Evolutionary conservation across 305 asterid species (phyloP), one percentile per base, ranked within the genome.

Genomic region (Plantago coronopus): DNA sequence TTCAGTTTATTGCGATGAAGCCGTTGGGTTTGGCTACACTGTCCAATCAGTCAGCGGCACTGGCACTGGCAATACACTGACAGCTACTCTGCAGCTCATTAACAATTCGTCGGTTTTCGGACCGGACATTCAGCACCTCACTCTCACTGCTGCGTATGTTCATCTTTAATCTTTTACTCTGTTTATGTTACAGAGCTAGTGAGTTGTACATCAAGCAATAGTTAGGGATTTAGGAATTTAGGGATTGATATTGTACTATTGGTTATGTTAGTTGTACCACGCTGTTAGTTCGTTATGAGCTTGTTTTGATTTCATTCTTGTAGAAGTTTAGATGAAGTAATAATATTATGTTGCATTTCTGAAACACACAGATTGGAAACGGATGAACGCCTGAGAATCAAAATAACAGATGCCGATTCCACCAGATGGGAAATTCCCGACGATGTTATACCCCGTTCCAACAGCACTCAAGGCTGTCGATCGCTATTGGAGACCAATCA

Each of bases 401-500:
- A 78, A 37, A 72, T 91, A 23, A 83, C 89, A 0, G 93, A 91
- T 67, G 74, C 86, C 43, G 58, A 51, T 58, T 9, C 69, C 7
- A 68, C 80, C 40, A 85, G 98, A 59, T 91, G 91, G 91, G 98
- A 91, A 78, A 76, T 91, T 54, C 95, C 95, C 0, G 25, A 72
- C 63, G 69, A 68, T 67, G 54, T 88, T 25, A 51, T 91, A 45
- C 88, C 83, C 25, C 83, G 84, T 42, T 70, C 48, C 9, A 62
- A 65, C 64, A 59, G 11, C 27, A 13, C 61, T 1, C 8, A 7
- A 0, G 20, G 27, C 61, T 40, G 45, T 50, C 61, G 9, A n/a
- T 22, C 23, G 18, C 18, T 14, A 12, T 27, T 61, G 58, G 20
- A 63, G 58, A 55, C 14, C 48, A 40, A 31, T 66, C 61, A 61